Percentiles rank a stretch among this genome's conserved stretches.
Conservation (phyloP, 352 stramenopile species). For the Phytophthora crassamura region DNA sequence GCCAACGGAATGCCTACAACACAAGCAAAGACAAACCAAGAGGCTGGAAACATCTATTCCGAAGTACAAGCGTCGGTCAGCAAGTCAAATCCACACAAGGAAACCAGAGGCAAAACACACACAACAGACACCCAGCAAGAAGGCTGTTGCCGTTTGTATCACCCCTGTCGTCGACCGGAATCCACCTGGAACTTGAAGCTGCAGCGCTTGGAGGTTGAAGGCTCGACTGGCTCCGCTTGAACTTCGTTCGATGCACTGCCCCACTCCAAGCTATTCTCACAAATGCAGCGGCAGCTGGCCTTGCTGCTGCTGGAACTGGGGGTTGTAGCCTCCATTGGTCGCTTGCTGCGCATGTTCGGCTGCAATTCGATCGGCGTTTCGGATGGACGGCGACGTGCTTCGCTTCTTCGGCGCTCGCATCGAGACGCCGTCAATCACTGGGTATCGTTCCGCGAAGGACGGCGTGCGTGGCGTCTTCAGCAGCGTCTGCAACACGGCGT, state of each 20-base stretch:
- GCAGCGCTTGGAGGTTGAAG: slow-evolving; percentile 7
- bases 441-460: slow-evolving; percentile 84
- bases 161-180: slow-evolving; percentile 1
- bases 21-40: slow-evolving; percentile 15
- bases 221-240: slow-evolving; percentile 14
- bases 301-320: slow-evolving; percentile 30
- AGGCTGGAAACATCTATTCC: slow-evolving; percentile 44
- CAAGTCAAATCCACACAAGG: slow-evolving; percentile 16
- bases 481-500: slow-evolving; percentile 83
- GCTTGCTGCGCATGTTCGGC: slow-evolving; percentile 33
- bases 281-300: slow-evolving; percentile 38
- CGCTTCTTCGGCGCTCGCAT: slow-evolving; percentile 76
- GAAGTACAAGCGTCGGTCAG: slow-evolving; percentile 34
- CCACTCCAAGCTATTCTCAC: slow-evolving; percentile 33
- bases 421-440: slow-evolving; percentile 83
- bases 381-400: slow-evolving; percentile 50
- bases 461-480: slow-evolving; percentile 84
- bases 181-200: slow-evolving; percentile 4
- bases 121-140: slow-evolving; percentile 15
- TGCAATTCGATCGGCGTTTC: slow-evolving; percentile 38
- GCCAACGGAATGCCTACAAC: background rate
- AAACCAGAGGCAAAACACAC: background rate
- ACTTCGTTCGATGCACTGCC: slow-evolving; percentile 10
- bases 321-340: slow-evolving; percentile 21
- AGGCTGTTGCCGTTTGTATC: slow-evolving; percentile 9